Conservation (phyloP, 2,329 filamentous ascomycete genomes). For the Hymenoscyphus linearis region DNA sequence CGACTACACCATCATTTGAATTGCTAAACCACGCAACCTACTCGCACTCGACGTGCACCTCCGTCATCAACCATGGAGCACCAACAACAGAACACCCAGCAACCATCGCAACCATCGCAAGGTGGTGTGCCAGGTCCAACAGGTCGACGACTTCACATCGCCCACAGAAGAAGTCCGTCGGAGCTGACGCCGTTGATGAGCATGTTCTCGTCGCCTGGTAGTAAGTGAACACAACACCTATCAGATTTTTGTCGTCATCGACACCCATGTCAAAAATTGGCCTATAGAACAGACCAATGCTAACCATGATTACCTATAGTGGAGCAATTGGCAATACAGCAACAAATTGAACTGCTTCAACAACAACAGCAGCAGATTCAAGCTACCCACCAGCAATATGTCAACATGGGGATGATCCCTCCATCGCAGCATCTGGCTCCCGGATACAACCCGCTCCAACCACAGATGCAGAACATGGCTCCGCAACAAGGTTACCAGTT, state of each 20-base stretch:
- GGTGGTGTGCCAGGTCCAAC: conserved; percentile 65
- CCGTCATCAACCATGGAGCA: conserved; percentile 38
- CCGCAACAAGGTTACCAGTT: conserved; percentile 87
- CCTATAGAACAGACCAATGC: conserved; percentile 8
- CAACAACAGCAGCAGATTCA: conserved; percentile 98
- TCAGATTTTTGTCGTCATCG: conserved; percentile 24
- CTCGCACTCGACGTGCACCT: conserved; percentile 45
- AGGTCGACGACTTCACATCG: conserved; percentile 91
- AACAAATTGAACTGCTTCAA: conserved; percentile 95
- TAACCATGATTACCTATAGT: conserved; percentile 46
- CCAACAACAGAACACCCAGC: conserved; percentile 49
- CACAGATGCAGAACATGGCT: conserved; percentile 70
- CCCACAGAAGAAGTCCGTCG: conserved; percentile 92
- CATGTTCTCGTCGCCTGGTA: conserved; percentile 61
- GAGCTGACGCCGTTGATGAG: conserved; percentile 97
- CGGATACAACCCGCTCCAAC: conserved; percentile 72
- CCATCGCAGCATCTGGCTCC: conserved; percentile 74
- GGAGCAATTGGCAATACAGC: conserved; percentile 96
- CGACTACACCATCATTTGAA: conserved; percentile 25
- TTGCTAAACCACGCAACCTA: conserved; percentile 22
- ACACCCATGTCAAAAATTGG: background rate
- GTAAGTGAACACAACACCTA: conserved; percentile 43
- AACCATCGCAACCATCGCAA: conserved; percentile 39
- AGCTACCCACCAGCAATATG: conserved; percentile 93
- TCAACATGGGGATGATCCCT: conserved; percentile 93